Base-by-base conservation (phyloP, 192 early-diverging fungal species). In the Entophlyctis helioformis region DNA sequence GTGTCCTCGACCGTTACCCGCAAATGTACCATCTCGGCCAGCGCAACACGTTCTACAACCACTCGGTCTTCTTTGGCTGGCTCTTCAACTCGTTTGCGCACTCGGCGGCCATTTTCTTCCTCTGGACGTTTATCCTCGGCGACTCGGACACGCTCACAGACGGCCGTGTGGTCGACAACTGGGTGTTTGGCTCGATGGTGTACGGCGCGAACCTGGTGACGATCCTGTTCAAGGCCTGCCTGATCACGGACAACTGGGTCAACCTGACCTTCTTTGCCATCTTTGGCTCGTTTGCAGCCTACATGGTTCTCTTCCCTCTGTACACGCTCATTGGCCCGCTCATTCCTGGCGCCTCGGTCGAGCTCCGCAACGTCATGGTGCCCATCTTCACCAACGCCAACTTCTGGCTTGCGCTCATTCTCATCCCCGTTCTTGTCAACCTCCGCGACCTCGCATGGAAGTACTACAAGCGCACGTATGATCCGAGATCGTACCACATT, bases 1-100 rank as follows among this genome's bases (percentile, higher is more conserved):
- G 95, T 42, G 87, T 91, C 67, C 60, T 98, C 23, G 93, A 96
- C 59, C 76, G 83, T 6, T 98, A 98, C 59, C 95, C 95, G 12
- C 93, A 98, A 71, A 77, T 98, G 76, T 98, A 98, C 62, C 46
- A 37, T 36, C 57, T 64, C 31, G 75, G 75, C 28, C 75, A 78
- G 44, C 54, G 51, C 18, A 54, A 61, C 37, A 53, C 56, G 26
- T 74, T 78, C 45, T 78, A 93, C 68, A 96, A 94, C 65, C 80
- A 86, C 54, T 71, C 71, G 42, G 78, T 76, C 23, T 98, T 98
- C 62, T 90, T 88, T 77, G 83, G 80, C 29, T 96, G 88, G 85
- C 78, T 87, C 35, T 39, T 66, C 54, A 98, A 96, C 61, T 91
- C 89, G 15, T 84, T 94, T 46, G 86, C 71, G 51, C 91, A 98